Evolutionary conservation across 306 rosid genomes (phyloP).

Genomic region (Oemleria cerasiformis): DNA sequence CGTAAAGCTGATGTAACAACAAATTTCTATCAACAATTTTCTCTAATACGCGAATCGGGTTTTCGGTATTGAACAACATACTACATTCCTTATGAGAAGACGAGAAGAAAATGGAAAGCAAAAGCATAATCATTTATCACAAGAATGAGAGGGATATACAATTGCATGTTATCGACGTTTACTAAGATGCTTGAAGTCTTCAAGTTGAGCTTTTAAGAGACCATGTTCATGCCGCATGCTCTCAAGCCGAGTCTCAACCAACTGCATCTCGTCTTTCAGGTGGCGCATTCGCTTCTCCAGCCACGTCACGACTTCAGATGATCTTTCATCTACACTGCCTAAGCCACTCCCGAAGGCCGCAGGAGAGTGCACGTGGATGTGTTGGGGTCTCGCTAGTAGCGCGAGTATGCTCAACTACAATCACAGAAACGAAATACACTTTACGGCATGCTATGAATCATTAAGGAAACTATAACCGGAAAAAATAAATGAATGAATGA

Average conservation of each 20-base stretch:
- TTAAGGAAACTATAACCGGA: background rate
- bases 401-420: constrained; percentile 90
- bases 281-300: constrained; percentile 79
- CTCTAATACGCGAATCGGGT: background rate
- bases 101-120: background rate
- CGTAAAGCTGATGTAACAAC: background rate
- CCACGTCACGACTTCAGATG: constrained; percentile 61
- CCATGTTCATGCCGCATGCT: constrained; percentile 71
- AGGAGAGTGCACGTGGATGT: constrained; percentile 62
- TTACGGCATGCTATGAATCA: background rate
- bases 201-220: constrained; percentile 64
- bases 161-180: constrained; percentile 23
- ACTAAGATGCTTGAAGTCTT: constrained; percentile 44
- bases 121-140: background rate
- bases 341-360: constrained; percentile 38
- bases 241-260: constrained; percentile 84
- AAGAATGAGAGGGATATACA: constrained; percentile 18
- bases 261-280: constrained; percentile 89
- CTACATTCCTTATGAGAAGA: background rate
- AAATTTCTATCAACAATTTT: background rate
- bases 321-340: constrained; percentile 41
- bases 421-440: constrained; percentile 17
- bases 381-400: constrained; percentile 79
- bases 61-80: background rate
- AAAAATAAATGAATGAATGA: background rate